Percentiles rank a stretch among this genome's conserved stretches.
Conservation (phyloP, 495 filamentous ascomycete species). For the Diplogelasinospora grovesii region DNA sequence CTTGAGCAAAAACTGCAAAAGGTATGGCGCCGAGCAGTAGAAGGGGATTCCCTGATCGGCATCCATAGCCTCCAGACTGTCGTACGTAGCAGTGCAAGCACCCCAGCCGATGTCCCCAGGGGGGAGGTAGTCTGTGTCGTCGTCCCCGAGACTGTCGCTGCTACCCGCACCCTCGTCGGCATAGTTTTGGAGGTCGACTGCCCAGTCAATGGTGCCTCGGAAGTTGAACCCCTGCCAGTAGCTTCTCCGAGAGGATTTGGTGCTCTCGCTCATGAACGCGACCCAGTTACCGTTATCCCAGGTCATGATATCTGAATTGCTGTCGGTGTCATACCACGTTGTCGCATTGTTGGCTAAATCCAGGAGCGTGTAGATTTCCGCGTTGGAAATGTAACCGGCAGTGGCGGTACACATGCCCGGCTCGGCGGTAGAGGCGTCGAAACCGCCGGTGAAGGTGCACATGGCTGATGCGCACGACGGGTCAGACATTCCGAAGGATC, state of each 20-base stretch:
- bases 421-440: slow-evolving; percentile 7
- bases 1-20: too few relatives aligned
- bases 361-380: slow-evolving; percentile 26
- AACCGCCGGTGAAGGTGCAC: slow-evolving; percentile 11
- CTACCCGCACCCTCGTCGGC: too few relatives aligned
- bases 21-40: too few relatives aligned
- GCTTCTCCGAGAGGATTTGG: slow-evolving; percentile 13
- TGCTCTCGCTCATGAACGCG: slow-evolving; percentile 31
- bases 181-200: slow-evolving; percentile 32
- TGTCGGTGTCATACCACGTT: too few relatives aligned
- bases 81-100: too few relatives aligned
- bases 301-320: slow-evolving; percentile 38
- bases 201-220: slow-evolving; percentile 36
- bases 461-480: slow-evolving; percentile 1
- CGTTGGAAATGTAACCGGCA: slow-evolving; percentile 24
- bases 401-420: slow-evolving; percentile 30
- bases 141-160: too few relatives aligned
- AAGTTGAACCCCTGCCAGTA: slow-evolving; percentile 26
- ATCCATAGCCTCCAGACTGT: too few relatives aligned
- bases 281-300: slow-evolving; percentile 40
- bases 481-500: slow-evolving; percentile 27
- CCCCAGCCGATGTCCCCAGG: too few relatives aligned
- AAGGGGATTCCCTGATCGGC: too few relatives aligned
- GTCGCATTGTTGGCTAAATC: neutral
- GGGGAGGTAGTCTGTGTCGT: too few relatives aligned